These are phyloP conservation scores for Backusella tuberculispora DNA, from an alignment of 192 early-diverging fungal species.

Conservation along the genomic window DNA sequence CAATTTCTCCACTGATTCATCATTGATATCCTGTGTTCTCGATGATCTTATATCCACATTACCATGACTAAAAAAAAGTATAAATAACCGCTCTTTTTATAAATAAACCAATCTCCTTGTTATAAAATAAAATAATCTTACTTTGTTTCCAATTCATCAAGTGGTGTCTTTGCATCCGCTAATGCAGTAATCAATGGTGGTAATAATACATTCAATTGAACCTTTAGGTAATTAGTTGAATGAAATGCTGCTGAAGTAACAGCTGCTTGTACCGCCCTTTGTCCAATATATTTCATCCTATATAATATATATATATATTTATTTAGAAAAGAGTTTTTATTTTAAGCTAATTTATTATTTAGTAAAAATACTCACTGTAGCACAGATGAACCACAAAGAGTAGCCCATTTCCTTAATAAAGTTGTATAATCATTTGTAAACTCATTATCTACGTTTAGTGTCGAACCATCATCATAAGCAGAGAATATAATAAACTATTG, in stretches of 20 bases:
- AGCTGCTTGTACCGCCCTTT: slow-evolving; percentile 64
- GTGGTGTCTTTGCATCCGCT: neutral
- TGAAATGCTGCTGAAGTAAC: slow-evolving; percentile 67
- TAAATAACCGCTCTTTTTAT: neutral
- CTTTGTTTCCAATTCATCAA: slow-evolving; percentile 1
- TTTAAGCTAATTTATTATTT: neutral
- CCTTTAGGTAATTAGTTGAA: slow-evolving; percentile 55
- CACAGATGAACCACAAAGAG: slow-evolving; percentile 40
- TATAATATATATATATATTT: neutral
- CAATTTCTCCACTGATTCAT: neutral
- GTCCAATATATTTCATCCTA: slow-evolving; percentile 54
- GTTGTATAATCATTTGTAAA: slow-evolving; percentile 59
- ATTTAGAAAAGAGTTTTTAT: neutral
- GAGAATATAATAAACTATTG: slow-evolving; percentile 74
- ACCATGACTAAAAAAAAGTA: neutral
- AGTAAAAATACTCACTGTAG: slow-evolving; percentile 31
- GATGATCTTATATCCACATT: neutral
- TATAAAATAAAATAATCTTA: too few relatives aligned
- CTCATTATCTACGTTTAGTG: slow-evolving; percentile 70
- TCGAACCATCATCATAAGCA: slow-evolving; percentile 67
- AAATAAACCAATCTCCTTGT: neutral
- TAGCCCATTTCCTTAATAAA: slow-evolving; percentile 58
- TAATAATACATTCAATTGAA: slow-evolving; percentile 64
- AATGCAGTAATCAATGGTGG: slow-evolving; percentile 48
- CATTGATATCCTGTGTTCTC: neutral